A percentile compares a stretch with the other conserved stretches of the same genome.
These are phyloP conservation scores for Trametes gibbosa DNA, from an alignment of 768 basidiomycete species.

Conservation along the genomic window DNA sequence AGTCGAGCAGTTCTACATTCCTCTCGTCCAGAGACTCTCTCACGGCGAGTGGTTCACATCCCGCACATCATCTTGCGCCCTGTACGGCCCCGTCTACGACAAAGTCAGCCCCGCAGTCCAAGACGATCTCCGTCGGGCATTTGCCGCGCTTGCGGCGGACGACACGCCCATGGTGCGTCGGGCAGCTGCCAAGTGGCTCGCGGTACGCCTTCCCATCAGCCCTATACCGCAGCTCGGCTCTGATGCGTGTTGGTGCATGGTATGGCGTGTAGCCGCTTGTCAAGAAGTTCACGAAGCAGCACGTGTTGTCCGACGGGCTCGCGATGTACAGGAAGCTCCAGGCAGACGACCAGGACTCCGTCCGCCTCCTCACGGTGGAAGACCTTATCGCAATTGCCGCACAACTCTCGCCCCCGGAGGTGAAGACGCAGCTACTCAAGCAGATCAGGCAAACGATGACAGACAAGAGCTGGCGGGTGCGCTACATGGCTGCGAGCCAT, in stretches of 20 bases:
- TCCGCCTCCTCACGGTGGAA: conserved; percentile 91
- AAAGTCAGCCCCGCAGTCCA: conserved; percentile 71
- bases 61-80: conserved; percentile 90
- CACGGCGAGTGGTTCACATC: conserved; percentile 99
- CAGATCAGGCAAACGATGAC: conserved; percentile 85
- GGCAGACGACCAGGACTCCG: conserved; percentile 96
- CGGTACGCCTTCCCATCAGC: conserved; percentile 58
- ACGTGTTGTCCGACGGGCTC: conserved; percentile 83
- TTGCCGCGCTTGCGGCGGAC: conserved; percentile 77
- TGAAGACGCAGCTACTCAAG: conserved; percentile 84
- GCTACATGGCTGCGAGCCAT: conserved; percentile 97
- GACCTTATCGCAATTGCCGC: conserved; percentile 91
- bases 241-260: background rate
- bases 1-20: conserved; percentile 88
- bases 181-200: conserved; percentile 94
- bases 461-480: conserved; percentile 98
- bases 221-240: conserved; percentile 20
- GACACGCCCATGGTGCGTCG: conserved; percentile 99
- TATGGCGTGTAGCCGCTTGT: conserved; percentile 61
- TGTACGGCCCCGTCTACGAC: conserved; percentile 88
- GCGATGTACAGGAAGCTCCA: conserved; percentile 93
- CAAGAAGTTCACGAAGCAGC: conserved; percentile 72
- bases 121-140: conserved; percentile 87
- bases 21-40: conserved; percentile 84
- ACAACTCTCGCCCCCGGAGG: conserved; percentile 81